These are phyloP conservation scores for Aspergillus novoparasiticus DNA, from an alignment of 2,329 filamentous ascomycete genomes.

Conservation along the genomic window DNA sequence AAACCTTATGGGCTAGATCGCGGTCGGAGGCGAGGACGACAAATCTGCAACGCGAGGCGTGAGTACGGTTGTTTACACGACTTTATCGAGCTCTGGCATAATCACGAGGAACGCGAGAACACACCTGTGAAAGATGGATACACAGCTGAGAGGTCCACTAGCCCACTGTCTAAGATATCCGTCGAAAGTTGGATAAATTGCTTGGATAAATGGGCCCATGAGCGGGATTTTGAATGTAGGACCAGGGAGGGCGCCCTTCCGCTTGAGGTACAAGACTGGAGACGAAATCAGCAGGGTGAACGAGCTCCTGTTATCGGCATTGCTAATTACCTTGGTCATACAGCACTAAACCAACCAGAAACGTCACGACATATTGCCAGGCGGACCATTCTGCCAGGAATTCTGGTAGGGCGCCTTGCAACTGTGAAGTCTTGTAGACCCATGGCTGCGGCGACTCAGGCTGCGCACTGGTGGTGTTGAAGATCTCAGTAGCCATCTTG, in stretches of 20 bases:
- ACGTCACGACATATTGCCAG: slow-evolving; percentile 46
- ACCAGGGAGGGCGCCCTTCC: slow-evolving; percentile 71
- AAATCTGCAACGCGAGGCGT: slow-evolving; percentile 59
- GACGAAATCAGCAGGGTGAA: slow-evolving; percentile 5
- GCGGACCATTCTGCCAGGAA: slow-evolving; percentile 43
- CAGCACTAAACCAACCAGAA: slow-evolving; percentile 67
- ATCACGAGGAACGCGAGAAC: slow-evolving; percentile 22
- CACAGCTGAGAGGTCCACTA: slow-evolving; percentile 85
- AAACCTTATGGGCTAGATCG: slow-evolving; percentile 86
- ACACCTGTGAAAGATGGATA: slow-evolving; percentile 94
- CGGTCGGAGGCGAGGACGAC: slow-evolving; percentile 89
- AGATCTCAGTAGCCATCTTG: slow-evolving; percentile 13
- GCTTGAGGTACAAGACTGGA: slow-evolving; percentile 67
- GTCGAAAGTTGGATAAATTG: slow-evolving; percentile 81
- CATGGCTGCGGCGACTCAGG: slow-evolving; percentile 12
- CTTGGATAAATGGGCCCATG: slow-evolving; percentile 84
- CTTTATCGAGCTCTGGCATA: neutral
- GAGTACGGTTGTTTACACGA: neutral
- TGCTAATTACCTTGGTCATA: slow-evolving; percentile 74
- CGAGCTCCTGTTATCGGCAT: neutral
- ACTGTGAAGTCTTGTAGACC: neutral
- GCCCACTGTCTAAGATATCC: slow-evolving; percentile 83
- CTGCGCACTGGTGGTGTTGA: slow-evolving; percentile 16
- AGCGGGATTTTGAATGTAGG: slow-evolving; percentile 73
- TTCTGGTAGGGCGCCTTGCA: neutral